Evolutionary conservation across 1,284 basidiomycete species (phyloP).

Genomic region (Pascua guehoae): DNA sequence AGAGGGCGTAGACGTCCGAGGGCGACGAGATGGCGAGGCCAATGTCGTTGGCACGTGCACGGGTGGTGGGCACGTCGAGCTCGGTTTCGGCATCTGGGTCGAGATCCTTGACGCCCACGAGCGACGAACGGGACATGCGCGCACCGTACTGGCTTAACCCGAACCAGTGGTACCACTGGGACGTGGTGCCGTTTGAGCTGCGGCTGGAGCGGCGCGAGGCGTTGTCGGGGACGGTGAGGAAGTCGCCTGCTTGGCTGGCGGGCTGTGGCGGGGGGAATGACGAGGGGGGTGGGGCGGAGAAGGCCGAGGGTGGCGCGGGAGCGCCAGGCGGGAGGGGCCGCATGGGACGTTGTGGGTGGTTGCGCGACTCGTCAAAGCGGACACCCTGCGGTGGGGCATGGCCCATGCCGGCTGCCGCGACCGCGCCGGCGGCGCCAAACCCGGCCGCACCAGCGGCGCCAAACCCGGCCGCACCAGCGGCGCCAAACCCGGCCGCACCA

Average conservation of each 20-base stretch:
- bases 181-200: neutral
- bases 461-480: neutral
- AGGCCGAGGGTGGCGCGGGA: too few species aligned
- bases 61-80: too few species aligned
- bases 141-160: conserved; percentile 6
- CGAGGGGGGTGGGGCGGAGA: neutral
- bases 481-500: neutral
- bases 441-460: neutral
- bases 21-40: too few species aligned
- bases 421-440: neutral
- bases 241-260: neutral
- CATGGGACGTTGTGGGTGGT: too few species aligned
- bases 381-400: too few species aligned
- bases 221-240: neutral
- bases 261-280: neutral
- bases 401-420: neutral
- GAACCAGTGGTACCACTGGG: conserved; percentile 13
- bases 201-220: neutral
- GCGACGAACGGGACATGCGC: neutral
- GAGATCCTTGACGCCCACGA: too few species aligned
- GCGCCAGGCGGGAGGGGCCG: too few species aligned
- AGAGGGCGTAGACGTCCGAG: too few species aligned
- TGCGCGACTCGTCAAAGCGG: too few species aligned
- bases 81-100: too few species aligned
- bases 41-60: too few species aligned